These are phyloP conservation scores for Jamesozyma spencerorum DNA, from an alignment of 805 yeast species.

Conservation along the genomic window DNA sequence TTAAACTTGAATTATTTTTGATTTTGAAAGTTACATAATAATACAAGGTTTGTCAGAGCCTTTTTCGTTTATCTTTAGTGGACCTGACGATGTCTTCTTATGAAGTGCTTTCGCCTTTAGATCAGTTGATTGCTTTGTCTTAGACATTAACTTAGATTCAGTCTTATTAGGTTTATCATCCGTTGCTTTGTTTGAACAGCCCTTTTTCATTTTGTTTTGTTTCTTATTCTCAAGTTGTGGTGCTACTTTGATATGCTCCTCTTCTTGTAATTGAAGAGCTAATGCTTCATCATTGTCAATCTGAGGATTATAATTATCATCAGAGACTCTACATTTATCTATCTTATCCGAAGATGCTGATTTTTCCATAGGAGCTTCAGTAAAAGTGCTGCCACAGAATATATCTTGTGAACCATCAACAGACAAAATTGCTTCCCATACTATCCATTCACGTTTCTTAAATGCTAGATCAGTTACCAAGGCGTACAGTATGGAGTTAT, in stretches of 20 bases:
- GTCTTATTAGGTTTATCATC: not conserved
- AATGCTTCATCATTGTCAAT: slow-evolving; percentile 32
- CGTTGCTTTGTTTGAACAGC: slow-evolving; percentile 12
- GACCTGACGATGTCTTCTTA: not conserved
- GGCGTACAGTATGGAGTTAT: slow-evolving; percentile 41
- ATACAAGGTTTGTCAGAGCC: slow-evolving; percentile 23
- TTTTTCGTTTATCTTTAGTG: slow-evolving; percentile 31
- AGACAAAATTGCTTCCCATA: slow-evolving; percentile 72
- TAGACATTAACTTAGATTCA: not conserved
- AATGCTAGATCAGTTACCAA: slow-evolving; percentile 74
- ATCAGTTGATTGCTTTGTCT: not conserved
- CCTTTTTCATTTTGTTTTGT: slow-evolving; percentile 31
- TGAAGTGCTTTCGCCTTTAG: not conserved
- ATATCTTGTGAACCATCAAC: slow-evolving; percentile 56
- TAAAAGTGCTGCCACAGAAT: slow-evolving; percentile 57
- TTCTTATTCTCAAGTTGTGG: slow-evolving; percentile 5
- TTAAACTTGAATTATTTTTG: too few relatives aligned
- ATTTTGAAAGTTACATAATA: not conserved
- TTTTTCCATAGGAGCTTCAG: not conserved
- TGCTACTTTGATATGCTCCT: slow-evolving; percentile 37
- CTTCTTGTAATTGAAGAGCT: slow-evolving; percentile 39
- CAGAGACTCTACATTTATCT: too few relatives aligned
- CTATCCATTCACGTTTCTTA: slow-evolving; percentile 36
- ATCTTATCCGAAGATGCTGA: not conserved
- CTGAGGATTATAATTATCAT: not conserved